Percentiles rank a stretch among this genome's conserved stretches.
phyloP scores from a whole-genome alignment of 305 asterid species.

The Fraxinus nigra region DNA sequence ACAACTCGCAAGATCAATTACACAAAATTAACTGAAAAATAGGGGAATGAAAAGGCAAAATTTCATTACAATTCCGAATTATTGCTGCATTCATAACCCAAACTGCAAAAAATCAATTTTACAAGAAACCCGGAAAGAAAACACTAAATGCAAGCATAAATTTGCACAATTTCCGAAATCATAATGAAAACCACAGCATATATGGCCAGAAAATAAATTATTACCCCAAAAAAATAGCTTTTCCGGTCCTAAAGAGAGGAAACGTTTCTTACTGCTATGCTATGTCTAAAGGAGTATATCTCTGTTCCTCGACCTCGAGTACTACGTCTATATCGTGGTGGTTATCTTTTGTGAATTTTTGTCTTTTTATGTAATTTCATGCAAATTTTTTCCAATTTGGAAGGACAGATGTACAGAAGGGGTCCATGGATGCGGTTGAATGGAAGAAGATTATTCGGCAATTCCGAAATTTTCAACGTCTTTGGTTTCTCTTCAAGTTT shows the following conservation, averaged over 20 bases:
- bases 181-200: background rate
- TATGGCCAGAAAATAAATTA: background rate
- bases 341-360: background rate
- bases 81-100: background rate
- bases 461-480: conserved; percentile 10
- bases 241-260: background rate
- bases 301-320: conserved; percentile 7
- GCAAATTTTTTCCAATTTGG: background rate
- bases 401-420: conserved; percentile 27
- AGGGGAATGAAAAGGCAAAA: background rate
- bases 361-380: background rate
- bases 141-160: background rate
- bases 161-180: background rate
- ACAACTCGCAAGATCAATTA: background rate
- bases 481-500: conserved; percentile 22
- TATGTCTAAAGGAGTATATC: conserved; percentile 2
- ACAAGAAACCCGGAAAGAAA: background rate
- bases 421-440: background rate
- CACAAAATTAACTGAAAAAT: background rate
- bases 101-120: background rate
- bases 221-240: conserved; percentile 29
- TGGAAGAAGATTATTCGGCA: background rate
- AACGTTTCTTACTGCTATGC: conserved; percentile 1
- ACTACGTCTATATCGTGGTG: conserved; percentile 15
- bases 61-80: background rate